Conservation (phyloP, 257 asterid species). For the Ajuga chamaepitys region DNA sequence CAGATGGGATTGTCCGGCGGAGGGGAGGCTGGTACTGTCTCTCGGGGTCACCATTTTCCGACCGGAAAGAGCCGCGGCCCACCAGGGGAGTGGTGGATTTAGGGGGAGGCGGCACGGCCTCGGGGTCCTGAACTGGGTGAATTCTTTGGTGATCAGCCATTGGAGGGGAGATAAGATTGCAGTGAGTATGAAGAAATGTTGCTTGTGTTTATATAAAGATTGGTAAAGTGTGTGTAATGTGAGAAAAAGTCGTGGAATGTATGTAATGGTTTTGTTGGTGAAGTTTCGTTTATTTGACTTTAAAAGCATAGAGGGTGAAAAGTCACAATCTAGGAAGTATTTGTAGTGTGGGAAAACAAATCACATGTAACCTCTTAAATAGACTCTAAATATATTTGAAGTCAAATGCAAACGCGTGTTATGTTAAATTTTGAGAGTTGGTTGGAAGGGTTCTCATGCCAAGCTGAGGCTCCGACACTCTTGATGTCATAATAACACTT, state of each 20-base stretch:
- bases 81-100: constrained; percentile 64
- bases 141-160: constrained; percentile 80
- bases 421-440: too few relatives aligned
- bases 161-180: not conserved
- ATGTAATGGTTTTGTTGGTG: constrained; percentile 18
- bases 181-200: not conserved
- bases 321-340: constrained; percentile 15
- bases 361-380: constrained; percentile 3
- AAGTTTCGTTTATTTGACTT: constrained; percentile 39
- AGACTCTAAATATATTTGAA: not conserved
- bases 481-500: too few relatives aligned
- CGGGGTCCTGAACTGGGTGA: constrained; percentile 65
- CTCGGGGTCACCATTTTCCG: constrained; percentile 81
- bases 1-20: constrained; percentile 33
- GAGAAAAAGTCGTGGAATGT: constrained; percentile 7
- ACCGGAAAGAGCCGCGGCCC: constrained; percentile 41
- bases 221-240: constrained; percentile 2
- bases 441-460: too few relatives aligned
- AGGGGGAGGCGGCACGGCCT: constrained; percentile 14
- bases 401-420: constrained; percentile 21
- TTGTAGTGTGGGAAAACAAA: not conserved
- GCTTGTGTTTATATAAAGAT: constrained; percentile 27
- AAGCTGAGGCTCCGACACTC: too few relatives aligned
- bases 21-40: constrained; percentile 17
- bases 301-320: constrained; percentile 19